Evolutionary conservation across 805 yeast species (phyloP).

Genomic region (Sugiyamaella floridensis): DNA sequence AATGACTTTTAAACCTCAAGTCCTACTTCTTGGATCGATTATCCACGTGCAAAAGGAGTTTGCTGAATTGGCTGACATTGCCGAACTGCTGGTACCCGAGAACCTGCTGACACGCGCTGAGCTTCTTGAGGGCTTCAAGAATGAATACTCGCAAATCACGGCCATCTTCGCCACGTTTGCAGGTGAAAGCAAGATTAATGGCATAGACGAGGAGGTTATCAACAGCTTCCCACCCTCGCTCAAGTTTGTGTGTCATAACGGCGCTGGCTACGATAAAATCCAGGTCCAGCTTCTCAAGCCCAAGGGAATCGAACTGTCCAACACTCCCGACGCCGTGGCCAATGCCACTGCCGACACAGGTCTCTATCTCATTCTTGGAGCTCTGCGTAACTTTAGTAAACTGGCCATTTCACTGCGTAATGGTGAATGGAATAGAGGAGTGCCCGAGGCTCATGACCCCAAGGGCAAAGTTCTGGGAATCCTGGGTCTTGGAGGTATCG

Average conservation of each 20-base stretch:
- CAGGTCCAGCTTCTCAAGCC: slow-evolving; percentile 38
- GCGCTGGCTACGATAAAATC: slow-evolving; percentile 55
- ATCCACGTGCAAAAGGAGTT: slow-evolving; percentile 59
- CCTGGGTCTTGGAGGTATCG: slow-evolving; percentile 60
- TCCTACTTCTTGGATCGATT: slow-evolving; percentile 59
- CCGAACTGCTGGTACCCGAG: slow-evolving; percentile 38
- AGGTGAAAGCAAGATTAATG: slow-evolving; percentile 36
- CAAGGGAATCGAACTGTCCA: slow-evolving; percentile 41
- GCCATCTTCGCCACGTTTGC: slow-evolving; percentile 40
- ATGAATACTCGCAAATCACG: slow-evolving; percentile 32
- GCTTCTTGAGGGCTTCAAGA: slow-evolving; percentile 33
- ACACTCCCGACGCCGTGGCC: slow-evolving; percentile 48
- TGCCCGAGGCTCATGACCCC: slow-evolving; percentile 43
- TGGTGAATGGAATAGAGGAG: slow-evolving; percentile 43
- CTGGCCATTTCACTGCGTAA: slow-evolving; percentile 38
- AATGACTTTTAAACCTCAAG: slow-evolving; percentile 41
- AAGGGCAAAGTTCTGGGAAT: slow-evolving; percentile 48
- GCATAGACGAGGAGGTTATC: slow-evolving; percentile 40
- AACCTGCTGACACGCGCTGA: slow-evolving; percentile 36
- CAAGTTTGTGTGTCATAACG: slow-evolving; percentile 42
- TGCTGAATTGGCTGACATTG: slow-evolving; percentile 44
- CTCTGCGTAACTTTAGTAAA: slow-evolving; percentile 42
- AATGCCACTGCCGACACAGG: slow-evolving; percentile 54
- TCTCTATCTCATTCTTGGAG: slow-evolving; percentile 43
- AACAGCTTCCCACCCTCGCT: slow-evolving; percentile 33